phyloP scores from a whole-genome alignment of 768 basidiomycete genomes.

The Lactarius sanguifluus region DNA sequence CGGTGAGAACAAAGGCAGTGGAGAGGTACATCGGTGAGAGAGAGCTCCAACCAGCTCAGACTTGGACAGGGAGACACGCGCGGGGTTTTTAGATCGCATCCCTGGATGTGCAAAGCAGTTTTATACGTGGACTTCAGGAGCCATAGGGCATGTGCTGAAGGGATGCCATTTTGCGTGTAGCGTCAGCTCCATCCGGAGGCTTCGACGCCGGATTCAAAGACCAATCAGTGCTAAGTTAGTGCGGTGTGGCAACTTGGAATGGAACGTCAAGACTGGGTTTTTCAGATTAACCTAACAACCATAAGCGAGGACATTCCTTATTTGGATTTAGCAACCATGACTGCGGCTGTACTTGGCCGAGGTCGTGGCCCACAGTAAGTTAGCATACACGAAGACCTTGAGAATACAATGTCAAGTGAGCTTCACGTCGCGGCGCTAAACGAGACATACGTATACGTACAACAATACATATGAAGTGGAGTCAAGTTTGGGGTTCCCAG shows the following conservation, averaged over 20 bases:
- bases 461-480: not conserved
- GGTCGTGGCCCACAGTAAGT: not conserved
- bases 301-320: too few species aligned
- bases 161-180: not conserved
- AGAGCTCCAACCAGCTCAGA: not conserved
- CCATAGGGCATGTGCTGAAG: not conserved
- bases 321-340: not conserved
- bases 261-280: not conserved
- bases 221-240: not conserved
- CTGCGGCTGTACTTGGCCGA: not conserved
- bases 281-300: not conserved
- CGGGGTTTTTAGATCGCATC: not conserved
- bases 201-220: not conserved
- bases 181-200: not conserved
- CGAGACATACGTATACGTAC: too few species aligned
- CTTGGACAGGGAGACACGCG: not conserved
- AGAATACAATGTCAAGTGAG: not conserved
- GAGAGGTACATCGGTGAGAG: not conserved
- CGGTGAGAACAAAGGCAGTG: not conserved
- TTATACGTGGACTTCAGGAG: not conserved
- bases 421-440: not conserved
- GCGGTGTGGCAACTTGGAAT: not conserved
- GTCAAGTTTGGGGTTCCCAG: not conserved
- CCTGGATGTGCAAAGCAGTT: not conserved
- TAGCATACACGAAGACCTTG: too few species aligned